These are phyloP conservation scores for Waltergamsia citrina DNA, from an alignment of 2,329 filamentous ascomycete genomes.

Conservation along the genomic window DNA sequence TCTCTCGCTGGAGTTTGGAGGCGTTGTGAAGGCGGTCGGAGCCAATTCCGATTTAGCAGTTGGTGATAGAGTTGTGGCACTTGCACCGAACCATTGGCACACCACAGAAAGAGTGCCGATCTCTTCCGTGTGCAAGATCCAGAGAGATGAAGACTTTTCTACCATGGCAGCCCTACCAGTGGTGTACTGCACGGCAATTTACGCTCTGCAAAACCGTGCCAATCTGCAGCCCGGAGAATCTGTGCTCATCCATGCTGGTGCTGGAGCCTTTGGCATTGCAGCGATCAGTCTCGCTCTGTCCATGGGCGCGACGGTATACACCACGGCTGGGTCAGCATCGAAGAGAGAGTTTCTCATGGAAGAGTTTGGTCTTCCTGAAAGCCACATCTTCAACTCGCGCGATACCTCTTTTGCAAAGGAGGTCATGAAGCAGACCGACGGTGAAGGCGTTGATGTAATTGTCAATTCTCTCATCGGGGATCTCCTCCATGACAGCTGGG, in stretches of 20 bases:
- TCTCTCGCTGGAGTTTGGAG: constrained; percentile 13
- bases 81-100: constrained; percentile 11
- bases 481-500: constrained; percentile 17
- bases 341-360: constrained; percentile 20
- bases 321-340: constrained; percentile 18
- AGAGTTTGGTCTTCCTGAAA: constrained; percentile 5
- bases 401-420: constrained; percentile 12
- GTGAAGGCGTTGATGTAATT: constrained; percentile 19
- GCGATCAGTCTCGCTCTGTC: constrained; percentile 16
- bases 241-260: constrained; percentile 21
- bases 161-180: constrained; percentile 11
- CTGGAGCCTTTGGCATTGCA: constrained; percentile 19
- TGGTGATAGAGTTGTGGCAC: constrained; percentile 16
- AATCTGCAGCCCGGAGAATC: constrained; percentile 13
- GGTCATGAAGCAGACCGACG: constrained; percentile 12
- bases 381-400: constrained; percentile 16
- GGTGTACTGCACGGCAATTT: constrained; percentile 18
- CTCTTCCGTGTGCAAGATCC: background rate
- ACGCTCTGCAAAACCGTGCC: constrained; percentile 18
- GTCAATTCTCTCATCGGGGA: constrained; percentile 19
- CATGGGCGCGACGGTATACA: constrained; percentile 17
- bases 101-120: constrained; percentile 7
- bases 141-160: constrained; percentile 8
- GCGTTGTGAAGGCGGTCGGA: constrained; percentile 11
- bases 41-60: constrained; percentile 9